These are phyloP conservation scores for Rubia peregrina DNA, from an alignment of 305 asterid species.

Conservation along the genomic window DNA sequence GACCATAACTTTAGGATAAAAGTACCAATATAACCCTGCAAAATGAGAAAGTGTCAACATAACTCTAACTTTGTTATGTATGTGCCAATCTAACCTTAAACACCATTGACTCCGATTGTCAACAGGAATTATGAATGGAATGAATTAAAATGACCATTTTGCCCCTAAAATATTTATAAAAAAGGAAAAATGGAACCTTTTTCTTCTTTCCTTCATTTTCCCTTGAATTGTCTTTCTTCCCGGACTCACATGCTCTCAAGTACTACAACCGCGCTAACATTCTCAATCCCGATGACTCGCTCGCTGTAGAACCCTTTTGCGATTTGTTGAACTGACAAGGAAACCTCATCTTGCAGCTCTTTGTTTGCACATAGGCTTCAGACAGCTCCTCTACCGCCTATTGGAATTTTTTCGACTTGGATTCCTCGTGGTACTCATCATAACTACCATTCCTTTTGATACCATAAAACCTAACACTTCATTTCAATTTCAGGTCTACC, in stretches of 20 bases:
- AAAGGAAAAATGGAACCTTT: no score
- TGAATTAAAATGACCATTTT: no score
- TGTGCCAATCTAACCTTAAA: no score
- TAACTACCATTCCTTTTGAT: neutral
- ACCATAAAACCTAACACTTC: neutral
- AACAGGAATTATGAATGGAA: no score
- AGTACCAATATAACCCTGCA: no score
- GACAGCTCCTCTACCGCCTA: conserved; percentile 86
- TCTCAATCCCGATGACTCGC: conserved; percentile 74
- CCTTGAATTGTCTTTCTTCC: no score
- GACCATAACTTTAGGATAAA: no score
- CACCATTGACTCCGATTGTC: no score
- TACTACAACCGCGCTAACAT: conserved; percentile 80
- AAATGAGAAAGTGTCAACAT: no score
- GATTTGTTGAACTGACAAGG: conserved; percentile 63
- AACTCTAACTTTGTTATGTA: no score
- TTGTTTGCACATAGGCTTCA: conserved; percentile 75
- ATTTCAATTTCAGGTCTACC: conserved; percentile 49
- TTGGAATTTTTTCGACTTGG: conserved; percentile 91
- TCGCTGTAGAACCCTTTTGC: conserved; percentile 78
- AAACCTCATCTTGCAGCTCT: conserved; percentile 71
- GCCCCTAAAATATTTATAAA: no score
- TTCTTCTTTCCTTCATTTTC: no score
- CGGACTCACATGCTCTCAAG: conserved; percentile 66
- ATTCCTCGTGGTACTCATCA: conserved; percentile 56